These are phyloP conservation scores for Myrmaecium sp. DNA, from an alignment of 2,329 filamentous ascomycete species.

Conservation along the genomic window DNA sequence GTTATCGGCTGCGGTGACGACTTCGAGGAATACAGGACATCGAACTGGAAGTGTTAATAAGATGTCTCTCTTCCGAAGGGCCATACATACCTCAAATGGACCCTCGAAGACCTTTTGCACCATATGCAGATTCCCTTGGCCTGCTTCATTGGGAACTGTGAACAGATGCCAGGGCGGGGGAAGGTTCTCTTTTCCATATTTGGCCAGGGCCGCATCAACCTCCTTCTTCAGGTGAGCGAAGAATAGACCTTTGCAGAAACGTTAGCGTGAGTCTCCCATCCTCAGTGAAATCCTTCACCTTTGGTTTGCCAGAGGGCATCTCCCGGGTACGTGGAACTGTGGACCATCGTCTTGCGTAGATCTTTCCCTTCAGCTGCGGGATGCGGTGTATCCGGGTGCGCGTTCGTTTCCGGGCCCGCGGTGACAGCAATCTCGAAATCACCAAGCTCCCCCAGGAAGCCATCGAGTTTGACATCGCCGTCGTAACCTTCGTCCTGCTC, in stretches of 20 bases:
- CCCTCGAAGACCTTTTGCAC: conserved; percentile 87
- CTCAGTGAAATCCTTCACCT: conserved; percentile 20
- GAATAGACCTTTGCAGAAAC: conserved; percentile 29
- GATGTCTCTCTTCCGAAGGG: background rate
- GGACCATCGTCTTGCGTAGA: conserved; percentile 58
- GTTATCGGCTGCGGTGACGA: conserved; percentile 41
- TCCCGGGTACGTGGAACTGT: conserved; percentile 48
- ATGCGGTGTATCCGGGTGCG: conserved; percentile 39
- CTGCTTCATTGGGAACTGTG: conserved; percentile 53
- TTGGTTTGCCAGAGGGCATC: conserved; percentile 75
- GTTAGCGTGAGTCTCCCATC: background rate
- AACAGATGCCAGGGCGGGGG: conserved; percentile 78
- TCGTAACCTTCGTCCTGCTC: conserved; percentile 36
- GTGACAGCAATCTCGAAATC: conserved; percentile 68
- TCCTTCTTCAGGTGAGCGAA: conserved; percentile 47
- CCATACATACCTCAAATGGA: conserved; percentile 44
- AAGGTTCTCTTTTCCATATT: conserved; percentile 46
- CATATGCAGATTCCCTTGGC: conserved; percentile 63
- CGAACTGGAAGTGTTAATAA: conserved; percentile 40
- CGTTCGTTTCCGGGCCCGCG: conserved; percentile 50
- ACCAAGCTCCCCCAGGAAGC: conserved; percentile 55
- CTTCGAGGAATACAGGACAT: conserved; percentile 72
- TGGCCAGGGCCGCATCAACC: conserved; percentile 40
- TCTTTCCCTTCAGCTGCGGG: conserved; percentile 51
- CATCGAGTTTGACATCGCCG: conserved; percentile 51